Conservation (phyloP, 345 rosid species). For the Salix exigua region DNA sequence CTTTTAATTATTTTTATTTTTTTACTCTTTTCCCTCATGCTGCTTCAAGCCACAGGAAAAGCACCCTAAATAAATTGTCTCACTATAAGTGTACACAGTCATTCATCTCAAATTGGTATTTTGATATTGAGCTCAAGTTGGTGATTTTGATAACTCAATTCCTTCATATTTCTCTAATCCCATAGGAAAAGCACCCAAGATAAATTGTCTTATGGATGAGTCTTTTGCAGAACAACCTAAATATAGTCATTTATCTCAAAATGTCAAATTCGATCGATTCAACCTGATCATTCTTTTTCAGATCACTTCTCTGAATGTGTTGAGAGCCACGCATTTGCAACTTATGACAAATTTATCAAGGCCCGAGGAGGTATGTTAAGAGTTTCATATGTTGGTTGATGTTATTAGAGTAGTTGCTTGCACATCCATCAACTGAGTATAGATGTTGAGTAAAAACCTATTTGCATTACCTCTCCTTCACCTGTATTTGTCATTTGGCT, state of each 20-base stretch:
- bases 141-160: not conserved
- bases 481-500: not conserved
- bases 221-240: not conserved
- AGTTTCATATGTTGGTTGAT: slow-evolving; percentile 1
- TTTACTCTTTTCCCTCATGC: not conserved
- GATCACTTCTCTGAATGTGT: slow-evolving; percentile 97
- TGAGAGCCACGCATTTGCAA: slow-evolving; percentile 84
- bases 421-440: not conserved
- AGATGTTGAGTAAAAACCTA: not conserved
- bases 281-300: slow-evolving; percentile 28
- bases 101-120: not conserved
- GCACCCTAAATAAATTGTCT: not conserved
- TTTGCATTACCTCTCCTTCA: not conserved
- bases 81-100: not conserved
- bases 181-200: not conserved
- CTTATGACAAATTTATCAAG: slow-evolving; percentile 94
- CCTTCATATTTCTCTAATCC: not conserved
- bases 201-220: not conserved
- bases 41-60: not conserved
- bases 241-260: not conserved
- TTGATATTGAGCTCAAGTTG: not conserved
- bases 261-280: slow-evolving; percentile 5
- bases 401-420: slow-evolving; percentile 2
- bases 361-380: slow-evolving; percentile 62
- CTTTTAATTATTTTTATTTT: not conserved